Evolutionary conservation across 2,329 filamentous ascomycete genomes (phyloP).

Genomic region (Fusarium sp.): DNA sequence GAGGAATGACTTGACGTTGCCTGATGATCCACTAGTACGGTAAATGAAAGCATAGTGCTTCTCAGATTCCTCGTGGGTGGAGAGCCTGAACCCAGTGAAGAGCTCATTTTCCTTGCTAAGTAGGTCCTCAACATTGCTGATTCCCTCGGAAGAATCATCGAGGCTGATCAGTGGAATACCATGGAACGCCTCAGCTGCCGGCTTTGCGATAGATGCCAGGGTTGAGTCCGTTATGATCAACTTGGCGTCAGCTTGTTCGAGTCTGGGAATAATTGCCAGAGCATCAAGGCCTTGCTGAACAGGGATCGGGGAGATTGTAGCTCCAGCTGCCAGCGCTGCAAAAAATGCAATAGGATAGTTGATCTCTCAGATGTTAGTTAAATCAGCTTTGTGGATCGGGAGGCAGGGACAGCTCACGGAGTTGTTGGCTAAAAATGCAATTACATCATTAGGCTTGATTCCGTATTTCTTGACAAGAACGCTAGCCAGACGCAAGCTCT

Average conservation of each 20-base stretch:
- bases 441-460: neutral
- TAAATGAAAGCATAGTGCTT: neutral
- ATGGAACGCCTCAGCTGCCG: neutral
- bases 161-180: neutral
- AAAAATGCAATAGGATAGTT: neutral
- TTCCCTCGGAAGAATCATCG: neutral
- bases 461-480: neutral
- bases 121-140: neutral
- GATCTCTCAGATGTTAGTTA: neutral
- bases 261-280: neutral
- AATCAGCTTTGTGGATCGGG: rapidly evolving
- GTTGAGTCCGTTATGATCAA: neutral
- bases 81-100: neutral
- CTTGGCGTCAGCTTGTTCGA: neutral
- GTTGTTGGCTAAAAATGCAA: neutral
- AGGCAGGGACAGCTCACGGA: neutral
- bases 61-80: neutral
- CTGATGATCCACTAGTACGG: neutral
- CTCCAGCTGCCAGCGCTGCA: neutral
- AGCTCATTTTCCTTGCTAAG: neutral
- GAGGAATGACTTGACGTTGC: neutral
- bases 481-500: neutral
- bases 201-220: neutral
- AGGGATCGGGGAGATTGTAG: neutral
- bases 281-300: neutral